phyloP scores from a whole-genome alignment of 176 grass and related monocot species.

The Musa schizocarpa region DNA sequence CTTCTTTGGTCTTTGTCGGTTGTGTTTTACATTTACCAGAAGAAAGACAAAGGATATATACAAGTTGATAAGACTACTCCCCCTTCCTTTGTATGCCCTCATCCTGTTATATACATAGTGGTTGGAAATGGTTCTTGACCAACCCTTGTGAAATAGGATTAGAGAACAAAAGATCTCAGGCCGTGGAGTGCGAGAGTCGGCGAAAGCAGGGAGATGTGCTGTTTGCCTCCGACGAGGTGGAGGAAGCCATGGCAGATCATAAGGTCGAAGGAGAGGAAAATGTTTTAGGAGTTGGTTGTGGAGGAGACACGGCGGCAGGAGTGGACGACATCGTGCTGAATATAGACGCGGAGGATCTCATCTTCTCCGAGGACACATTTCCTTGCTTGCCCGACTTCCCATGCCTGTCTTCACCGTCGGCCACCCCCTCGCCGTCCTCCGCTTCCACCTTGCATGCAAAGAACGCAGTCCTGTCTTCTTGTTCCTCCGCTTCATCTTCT shows the following conservation, averaged over 20 bases:
- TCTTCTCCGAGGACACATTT: constrained; percentile 66
- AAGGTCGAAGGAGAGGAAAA: constrained; percentile 11
- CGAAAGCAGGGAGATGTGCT: neutral
- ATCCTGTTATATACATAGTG: neutral
- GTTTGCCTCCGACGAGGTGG: constrained; percentile 24
- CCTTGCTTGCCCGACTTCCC: constrained; percentile 58
- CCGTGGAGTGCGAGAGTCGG: neutral
- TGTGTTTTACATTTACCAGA: neutral
- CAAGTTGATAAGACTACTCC: neutral
- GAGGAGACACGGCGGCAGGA: neutral
- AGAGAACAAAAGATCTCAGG: neutral
- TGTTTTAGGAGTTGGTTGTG: too few relatives aligned
- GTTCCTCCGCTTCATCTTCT: constrained; percentile 50
- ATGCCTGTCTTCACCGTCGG: constrained; percentile 53
- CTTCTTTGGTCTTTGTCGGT: neutral
- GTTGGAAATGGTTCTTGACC: neutral
- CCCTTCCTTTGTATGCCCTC: neutral
- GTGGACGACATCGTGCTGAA: constrained; percentile 1
- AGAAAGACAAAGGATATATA: neutral
- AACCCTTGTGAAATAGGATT: neutral
- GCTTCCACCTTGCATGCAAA: neutral
- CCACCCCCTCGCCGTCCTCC: constrained; percentile 13
- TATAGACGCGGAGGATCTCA: constrained; percentile 45
- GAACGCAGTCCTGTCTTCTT: constrained; percentile 17
- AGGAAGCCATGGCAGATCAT: constrained; percentile 15